Evolutionary conservation across 2,329 filamentous ascomycete species (phyloP).

Genomic region (Pseudocercospora vitis): DNA sequence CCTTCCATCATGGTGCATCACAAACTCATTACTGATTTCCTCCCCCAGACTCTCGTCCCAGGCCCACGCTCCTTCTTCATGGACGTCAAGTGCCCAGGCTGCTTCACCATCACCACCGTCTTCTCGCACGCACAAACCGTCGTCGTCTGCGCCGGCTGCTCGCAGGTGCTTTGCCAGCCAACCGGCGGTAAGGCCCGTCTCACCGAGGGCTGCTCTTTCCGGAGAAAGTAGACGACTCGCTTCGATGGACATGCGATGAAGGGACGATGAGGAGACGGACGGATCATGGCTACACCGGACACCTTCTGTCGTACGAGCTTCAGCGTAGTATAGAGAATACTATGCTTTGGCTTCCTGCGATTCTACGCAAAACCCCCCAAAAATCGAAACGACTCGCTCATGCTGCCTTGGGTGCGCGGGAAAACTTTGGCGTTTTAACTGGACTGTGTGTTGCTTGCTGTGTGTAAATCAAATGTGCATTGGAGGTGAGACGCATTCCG

Average conservation of each 20-base stretch:
- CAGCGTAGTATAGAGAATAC: background rate
- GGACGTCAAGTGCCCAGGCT: constrained; percentile 99
- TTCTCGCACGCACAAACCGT: constrained; percentile 99
- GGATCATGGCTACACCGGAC: background rate
- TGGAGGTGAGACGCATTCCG: constrained; percentile 17
- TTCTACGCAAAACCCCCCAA: no score
- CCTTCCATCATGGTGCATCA: no score
- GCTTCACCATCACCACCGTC: constrained; percentile 99
- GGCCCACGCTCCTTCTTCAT: constrained; percentile 99
- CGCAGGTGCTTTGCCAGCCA: constrained; percentile 98
- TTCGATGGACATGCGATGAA: constrained; percentile 1
- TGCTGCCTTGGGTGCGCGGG: no score
- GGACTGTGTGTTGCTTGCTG: constrained; percentile 10
- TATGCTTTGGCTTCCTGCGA: no score
- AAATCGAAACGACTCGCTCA: constrained; percentile 3
- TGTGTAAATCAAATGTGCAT: constrained; percentile 14
- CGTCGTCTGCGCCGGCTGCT: constrained; percentile 99
- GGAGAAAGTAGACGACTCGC: constrained; percentile 84
- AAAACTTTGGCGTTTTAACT: no score
- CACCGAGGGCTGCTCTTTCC: constrained; percentile 99
- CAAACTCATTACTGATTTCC: constrained; percentile 11
- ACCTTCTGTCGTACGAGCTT: background rate
- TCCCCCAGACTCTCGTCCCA: constrained; percentile 68
- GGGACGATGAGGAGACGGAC: background rate
- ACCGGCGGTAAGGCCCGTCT: constrained; percentile 98